Conservation (phyloP, 805 yeast species). For the Schwanniomyces yamadae region DNA sequence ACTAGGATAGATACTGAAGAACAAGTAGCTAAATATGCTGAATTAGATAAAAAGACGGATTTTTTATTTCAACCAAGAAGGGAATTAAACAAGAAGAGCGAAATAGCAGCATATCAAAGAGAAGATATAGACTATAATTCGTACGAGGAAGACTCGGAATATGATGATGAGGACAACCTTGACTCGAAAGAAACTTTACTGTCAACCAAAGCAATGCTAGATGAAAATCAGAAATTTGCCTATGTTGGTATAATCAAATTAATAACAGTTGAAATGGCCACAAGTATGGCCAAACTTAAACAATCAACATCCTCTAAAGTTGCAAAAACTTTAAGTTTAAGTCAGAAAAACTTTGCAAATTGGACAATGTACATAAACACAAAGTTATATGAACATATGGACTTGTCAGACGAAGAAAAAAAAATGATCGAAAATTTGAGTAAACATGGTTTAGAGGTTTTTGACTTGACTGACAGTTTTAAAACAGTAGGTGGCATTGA, state of each 20-base stretch:
- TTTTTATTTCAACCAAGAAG: slow-evolving; percentile 40
- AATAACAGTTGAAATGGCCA: slow-evolving; percentile 75
- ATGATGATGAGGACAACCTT: slow-evolving; percentile 40
- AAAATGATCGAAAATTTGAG: slow-evolving; percentile 85
- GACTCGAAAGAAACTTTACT: slow-evolving; percentile 66
- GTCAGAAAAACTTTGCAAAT: slow-evolving; percentile 76
- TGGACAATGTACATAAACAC: slow-evolving; percentile 79
- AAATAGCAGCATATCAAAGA: slow-evolving; percentile 27
- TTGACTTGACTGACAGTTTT: slow-evolving; percentile 67
- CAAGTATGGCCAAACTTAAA: slow-evolving; percentile 63
- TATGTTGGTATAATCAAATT: slow-evolving; percentile 84
- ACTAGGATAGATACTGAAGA: slow-evolving; percentile 86
- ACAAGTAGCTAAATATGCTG: slow-evolving; percentile 70
- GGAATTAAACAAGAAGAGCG: slow-evolving; percentile 9
- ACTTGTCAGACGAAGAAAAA: slow-evolving; percentile 71
- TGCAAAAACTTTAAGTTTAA: slow-evolving; percentile 57
- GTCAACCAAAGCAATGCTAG: slow-evolving; percentile 76
- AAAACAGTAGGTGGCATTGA: slow-evolving; percentile 19
- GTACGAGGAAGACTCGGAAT: slow-evolving; percentile 26
- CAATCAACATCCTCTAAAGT: slow-evolving; percentile 51
- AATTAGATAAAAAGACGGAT: slow-evolving; percentile 52
- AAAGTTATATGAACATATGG: slow-evolving; percentile 77
- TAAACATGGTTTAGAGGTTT: slow-evolving; percentile 74
- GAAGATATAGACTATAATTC: slow-evolving; percentile 17
- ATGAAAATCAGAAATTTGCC: slow-evolving; percentile 85